Percentiles rank a stretch among this genome's conserved stretches.
Evolutionary conservation across 2,329 filamentous ascomycete species (phyloP).

Genomic region (Hypoxylon sp.): DNA sequence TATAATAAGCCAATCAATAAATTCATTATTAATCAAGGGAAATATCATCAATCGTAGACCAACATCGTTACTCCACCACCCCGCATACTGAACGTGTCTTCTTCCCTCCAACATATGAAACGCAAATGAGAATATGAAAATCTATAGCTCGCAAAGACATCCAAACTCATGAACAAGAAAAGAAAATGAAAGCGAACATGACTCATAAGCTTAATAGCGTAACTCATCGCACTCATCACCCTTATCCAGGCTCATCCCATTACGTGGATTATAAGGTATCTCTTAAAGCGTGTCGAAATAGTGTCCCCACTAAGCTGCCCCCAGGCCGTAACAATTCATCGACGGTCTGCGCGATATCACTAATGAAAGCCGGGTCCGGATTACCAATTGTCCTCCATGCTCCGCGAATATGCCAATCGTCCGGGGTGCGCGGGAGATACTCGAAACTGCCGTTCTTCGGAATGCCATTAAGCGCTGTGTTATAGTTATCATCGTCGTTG

Average conservation of each 20-base stretch:
- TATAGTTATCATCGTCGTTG: slow-evolving; percentile 25
- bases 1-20: neutral
- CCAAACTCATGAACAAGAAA: neutral
- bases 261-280: slow-evolving; percentile 32
- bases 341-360: slow-evolving; percentile 33
- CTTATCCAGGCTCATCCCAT: neutral
- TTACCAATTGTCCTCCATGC: slow-evolving; percentile 39
- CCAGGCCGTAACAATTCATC: slow-evolving; percentile 29
- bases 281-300: slow-evolving; percentile 31
- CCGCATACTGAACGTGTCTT: neutral
- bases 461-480: slow-evolving; percentile 20
- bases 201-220: slow-evolving; percentile 20
- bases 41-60: neutral
- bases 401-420: slow-evolving; percentile 40
- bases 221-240: slow-evolving; percentile 13
- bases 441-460: slow-evolving; percentile 46
- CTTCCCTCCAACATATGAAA: neutral
- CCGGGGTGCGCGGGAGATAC: slow-evolving; percentile 38
- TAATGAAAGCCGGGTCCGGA: slow-evolving; percentile 34
- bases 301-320: slow-evolving; percentile 13
- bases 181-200: slow-evolving; percentile 7
- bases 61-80: neutral
- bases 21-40: slow-evolving; percentile 8
- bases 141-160: neutral
- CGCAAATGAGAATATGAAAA: slow-evolving; percentile 4